Evolutionary conservation across 169 alveolate genomes (phyloP).

Genomic region (Besnoitia besnoiti): DNA sequence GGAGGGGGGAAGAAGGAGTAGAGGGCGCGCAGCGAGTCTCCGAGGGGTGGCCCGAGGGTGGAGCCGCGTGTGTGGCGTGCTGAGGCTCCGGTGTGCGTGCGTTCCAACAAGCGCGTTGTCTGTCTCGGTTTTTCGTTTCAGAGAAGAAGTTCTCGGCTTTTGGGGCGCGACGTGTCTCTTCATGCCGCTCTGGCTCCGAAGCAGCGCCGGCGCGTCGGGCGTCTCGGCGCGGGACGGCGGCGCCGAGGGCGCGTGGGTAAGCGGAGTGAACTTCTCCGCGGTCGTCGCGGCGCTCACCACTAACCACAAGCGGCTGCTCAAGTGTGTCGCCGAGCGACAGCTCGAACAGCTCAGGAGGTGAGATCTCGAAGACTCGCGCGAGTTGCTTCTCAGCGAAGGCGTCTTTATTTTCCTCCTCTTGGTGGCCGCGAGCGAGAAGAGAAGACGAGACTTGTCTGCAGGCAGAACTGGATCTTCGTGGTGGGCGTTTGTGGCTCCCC

Average conservation of each 20-base stretch:
- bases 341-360: constrained; percentile 54
- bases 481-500: no score
- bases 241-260: constrained; percentile 44
- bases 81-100: no score
- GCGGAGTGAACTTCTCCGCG: constrained; percentile 59
- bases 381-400: no score
- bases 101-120: no score
- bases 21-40: no score
- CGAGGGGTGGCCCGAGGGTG: no score
- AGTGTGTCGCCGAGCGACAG: constrained; percentile 54
- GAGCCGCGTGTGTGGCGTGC: no score
- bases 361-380: no score
- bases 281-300: constrained; percentile 63
- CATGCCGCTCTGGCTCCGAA: constrained; percentile 64
- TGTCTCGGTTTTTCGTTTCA: background rate
- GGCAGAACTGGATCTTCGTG: background rate
- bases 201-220: constrained; percentile 1
- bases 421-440: no score
- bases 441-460: background rate
- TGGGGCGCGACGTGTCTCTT: constrained; percentile 66
- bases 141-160: constrained; percentile 58
- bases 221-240: background rate
- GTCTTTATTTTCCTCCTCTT: no score
- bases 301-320: constrained; percentile 65
- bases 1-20: no score